Evolutionary conservation across 768 basidiomycete genomes (phyloP).

Genomic region (Panaeolus papilionaceus): DNA sequence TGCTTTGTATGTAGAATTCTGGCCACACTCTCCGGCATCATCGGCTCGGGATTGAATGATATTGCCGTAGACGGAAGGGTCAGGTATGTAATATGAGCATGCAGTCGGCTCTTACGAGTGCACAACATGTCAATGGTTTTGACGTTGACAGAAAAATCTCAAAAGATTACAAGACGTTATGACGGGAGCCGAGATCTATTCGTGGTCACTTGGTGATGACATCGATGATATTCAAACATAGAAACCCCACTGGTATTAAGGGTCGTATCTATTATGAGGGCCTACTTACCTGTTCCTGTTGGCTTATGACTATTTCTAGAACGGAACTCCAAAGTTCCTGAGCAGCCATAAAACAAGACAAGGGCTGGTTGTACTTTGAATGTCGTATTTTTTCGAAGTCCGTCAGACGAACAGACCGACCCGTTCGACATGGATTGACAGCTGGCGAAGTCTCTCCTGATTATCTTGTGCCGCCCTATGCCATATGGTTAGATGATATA

Average conservation of each 20-base stretch:
- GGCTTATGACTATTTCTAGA: background rate
- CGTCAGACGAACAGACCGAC: background rate
- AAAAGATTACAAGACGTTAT: background rate
- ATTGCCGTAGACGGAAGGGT: background rate
- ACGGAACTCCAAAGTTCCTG: constrained; percentile 7
- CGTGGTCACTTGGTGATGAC: background rate
- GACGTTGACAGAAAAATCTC: constrained; percentile 10
- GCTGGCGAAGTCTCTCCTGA: background rate
- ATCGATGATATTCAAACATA: constrained; percentile 2
- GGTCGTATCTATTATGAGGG: background rate
- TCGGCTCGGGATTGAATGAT: constrained; percentile 8
- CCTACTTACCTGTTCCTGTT: background rate
- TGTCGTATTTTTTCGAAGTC: background rate
- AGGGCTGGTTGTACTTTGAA: background rate
- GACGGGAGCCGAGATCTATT: constrained; percentile 7
- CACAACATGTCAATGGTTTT: constrained; percentile 7
- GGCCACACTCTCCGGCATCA: constrained; percentile 2
- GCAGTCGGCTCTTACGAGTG: background rate
- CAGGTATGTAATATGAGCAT: background rate
- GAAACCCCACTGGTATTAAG: background rate
- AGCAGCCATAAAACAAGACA: background rate
- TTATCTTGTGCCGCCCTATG: background rate
- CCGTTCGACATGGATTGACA: constrained; percentile 2
- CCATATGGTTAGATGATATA: background rate
- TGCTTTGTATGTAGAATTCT: background rate